A percentile compares a stretch with the other conserved stretches of the same genome.
phyloP scores from a whole-genome alignment of 352 stramenopile genomes.

The Halophytophthora polymorphica region DNA sequence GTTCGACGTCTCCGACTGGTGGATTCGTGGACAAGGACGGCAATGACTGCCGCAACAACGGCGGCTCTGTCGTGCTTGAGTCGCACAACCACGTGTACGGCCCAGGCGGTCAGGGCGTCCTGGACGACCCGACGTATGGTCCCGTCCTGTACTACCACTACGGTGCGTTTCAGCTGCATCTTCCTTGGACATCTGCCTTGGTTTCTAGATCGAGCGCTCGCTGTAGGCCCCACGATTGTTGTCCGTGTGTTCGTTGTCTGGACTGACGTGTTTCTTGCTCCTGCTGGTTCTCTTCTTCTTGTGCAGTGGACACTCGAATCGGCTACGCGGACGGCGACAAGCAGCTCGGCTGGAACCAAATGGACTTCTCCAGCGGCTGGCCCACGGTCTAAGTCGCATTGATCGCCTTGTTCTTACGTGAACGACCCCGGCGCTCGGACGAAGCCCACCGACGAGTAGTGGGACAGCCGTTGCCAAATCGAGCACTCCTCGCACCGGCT shows the following conservation, averaged over 20 bases:
- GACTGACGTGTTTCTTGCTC: neutral
- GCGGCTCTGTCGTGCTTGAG: constrained; percentile 42
- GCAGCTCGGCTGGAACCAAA: constrained; percentile 48
- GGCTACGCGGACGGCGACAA: constrained; percentile 50
- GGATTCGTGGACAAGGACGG: constrained; percentile 40
- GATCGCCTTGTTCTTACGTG: no score
- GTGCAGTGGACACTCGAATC: constrained; percentile 40
- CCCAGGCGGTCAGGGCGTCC: constrained; percentile 44
- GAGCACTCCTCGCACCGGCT: no score
- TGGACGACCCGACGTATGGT: constrained; percentile 36
- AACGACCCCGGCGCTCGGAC: no score
- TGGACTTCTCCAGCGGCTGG: constrained; percentile 48
- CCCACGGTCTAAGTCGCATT: constrained; percentile 27
- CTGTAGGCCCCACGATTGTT: no score
- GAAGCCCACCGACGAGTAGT: no score
- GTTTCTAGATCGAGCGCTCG: no score
- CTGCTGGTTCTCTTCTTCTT: no score
- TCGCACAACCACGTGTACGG: constrained; percentile 43
- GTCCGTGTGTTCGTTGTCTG: no score
- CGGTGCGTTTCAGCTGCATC: constrained; percentile 22
- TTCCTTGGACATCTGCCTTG: no score
- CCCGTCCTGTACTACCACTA: constrained; percentile 58
- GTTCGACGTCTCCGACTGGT: constrained; percentile 28
- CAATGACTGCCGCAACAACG: constrained; percentile 31
- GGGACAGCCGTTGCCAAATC: no score